phyloP scores from a whole-genome alignment of 106 monocot genomes.

The Chionographis japonica region DNA sequence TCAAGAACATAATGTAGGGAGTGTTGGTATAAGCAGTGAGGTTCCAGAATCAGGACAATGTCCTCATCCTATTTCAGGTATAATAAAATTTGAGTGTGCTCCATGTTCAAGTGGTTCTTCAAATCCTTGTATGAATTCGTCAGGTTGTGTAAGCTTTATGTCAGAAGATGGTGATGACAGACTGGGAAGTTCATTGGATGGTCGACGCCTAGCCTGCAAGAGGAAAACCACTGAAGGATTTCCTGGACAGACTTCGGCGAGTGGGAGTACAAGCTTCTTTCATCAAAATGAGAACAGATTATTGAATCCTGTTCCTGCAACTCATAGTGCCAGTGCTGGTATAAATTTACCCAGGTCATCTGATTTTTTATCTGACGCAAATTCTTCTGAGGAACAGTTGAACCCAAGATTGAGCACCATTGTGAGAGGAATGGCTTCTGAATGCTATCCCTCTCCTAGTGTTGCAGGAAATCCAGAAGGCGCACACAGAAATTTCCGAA shows the following conservation, averaged over 20 bases:
- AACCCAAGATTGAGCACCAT: slow-evolving; percentile 21
- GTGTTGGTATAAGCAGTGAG: slow-evolving; percentile 1
- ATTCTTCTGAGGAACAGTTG: slow-evolving; percentile 25
- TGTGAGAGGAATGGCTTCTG: slow-evolving; percentile 8
- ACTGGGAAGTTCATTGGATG: slow-evolving; percentile 34
- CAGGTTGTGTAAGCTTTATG: slow-evolving; percentile 9
- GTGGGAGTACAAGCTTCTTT: slow-evolving; percentile 29
- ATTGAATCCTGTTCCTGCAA: slow-evolving; percentile 21
- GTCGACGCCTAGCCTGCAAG: slow-evolving; percentile 51
- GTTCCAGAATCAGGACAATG: slow-evolving; percentile 16
- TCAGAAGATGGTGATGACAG: slow-evolving; percentile 37
- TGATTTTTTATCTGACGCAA: slow-evolving; percentile 15
- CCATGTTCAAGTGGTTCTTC: slow-evolving; percentile 22
- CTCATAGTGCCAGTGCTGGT: slow-evolving; percentile 14
- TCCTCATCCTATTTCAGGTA: slow-evolving; percentile 22
- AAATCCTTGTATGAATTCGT: slow-evolving; percentile 19
- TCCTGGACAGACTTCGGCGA: slow-evolving; percentile 49
- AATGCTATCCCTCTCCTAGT: slow-evolving; percentile 16
- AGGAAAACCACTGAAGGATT: slow-evolving; percentile 75
- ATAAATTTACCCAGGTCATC: slow-evolving; percentile 29
- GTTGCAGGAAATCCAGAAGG: slow-evolving; percentile 29
- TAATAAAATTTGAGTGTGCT: slow-evolving; percentile 9
- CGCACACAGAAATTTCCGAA: slow-evolving; percentile 48
- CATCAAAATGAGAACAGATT: slow-evolving; percentile 25
- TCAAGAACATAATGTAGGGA: slow-evolving; percentile 10